Evolutionary conservation across 305 asterid genomes (phyloP).

Genomic region (Ajuga reptans): DNA sequence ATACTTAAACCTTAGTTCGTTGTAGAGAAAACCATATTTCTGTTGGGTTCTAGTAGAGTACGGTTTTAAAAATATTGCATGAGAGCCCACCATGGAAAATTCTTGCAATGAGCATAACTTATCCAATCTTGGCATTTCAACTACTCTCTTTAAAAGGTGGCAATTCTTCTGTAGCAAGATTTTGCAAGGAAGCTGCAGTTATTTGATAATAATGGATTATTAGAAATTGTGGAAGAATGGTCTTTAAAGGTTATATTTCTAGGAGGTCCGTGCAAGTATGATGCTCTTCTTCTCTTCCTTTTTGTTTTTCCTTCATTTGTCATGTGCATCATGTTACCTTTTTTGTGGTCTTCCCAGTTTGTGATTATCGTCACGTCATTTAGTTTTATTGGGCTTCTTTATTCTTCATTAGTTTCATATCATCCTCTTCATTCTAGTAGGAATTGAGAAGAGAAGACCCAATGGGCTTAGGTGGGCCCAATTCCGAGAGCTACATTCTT

Average conservation of each 20-base stretch:
- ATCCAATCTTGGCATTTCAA: neutral
- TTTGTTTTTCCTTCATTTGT: neutral
- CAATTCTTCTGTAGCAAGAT: neutral
- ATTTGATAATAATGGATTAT: neutral
- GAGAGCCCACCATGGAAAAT: no score
- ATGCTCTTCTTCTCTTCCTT: neutral
- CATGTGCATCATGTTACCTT: neutral
- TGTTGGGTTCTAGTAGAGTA: neutral
- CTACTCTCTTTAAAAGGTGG: neutral
- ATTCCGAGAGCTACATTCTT: conserved; percentile 67
- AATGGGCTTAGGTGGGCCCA: conserved; percentile 84
- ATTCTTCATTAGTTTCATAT: neutral
- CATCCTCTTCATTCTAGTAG: conserved; percentile 32
- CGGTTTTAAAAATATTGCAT: no score
- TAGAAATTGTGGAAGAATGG: neutral
- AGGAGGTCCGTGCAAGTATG: conserved; percentile 3
- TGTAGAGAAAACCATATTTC: neutral
- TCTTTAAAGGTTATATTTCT: neutral
- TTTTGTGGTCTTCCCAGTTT: conserved; percentile 10
- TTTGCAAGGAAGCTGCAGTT: neutral
- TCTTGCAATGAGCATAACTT: neutral
- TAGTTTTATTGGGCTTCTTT: conserved; percentile 5
- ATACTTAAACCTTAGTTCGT: neutral
- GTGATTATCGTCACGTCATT: neutral
- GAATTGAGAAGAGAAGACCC: conserved; percentile 91